These are phyloP conservation scores for Trichoderma lentiforme DNA, from an alignment of 2,329 filamentous ascomycete genomes.

Conservation along the genomic window DNA sequence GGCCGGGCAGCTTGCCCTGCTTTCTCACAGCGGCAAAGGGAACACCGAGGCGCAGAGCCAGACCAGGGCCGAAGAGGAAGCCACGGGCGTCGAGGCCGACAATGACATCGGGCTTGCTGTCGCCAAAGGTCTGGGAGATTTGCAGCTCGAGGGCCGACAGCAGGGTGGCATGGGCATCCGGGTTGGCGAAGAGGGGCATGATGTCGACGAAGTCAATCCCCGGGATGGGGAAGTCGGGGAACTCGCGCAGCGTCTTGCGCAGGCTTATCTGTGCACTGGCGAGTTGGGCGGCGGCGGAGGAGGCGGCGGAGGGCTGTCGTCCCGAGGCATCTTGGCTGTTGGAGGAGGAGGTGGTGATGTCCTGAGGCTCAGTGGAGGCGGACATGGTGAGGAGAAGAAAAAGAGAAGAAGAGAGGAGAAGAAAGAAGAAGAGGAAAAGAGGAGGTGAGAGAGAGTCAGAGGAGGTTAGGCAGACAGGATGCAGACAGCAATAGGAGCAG, in stretches of 20 bases:
- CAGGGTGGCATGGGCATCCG: conserved; percentile 68
- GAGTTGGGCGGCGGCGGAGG: conserved; percentile 63
- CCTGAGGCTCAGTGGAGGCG: conserved; percentile 23
- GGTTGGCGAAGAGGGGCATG: conserved; percentile 87
- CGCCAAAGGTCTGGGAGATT: conserved; percentile 60
- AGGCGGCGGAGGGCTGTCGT: conserved; percentile 60
- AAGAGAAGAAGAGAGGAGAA: conserved; percentile 25
- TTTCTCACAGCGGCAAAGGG: conserved; percentile 93
- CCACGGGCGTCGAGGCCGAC: conserved; percentile 92
- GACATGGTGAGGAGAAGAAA: conserved; percentile 35
- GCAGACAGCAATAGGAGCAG: conserved; percentile 17
- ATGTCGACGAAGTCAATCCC: conserved; percentile 98
- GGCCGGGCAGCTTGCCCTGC: conserved; percentile 90
- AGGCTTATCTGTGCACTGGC: conserved; percentile 68
- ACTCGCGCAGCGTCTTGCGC: conserved; percentile 72
- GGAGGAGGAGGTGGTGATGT: conserved; percentile 27
- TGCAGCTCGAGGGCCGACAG: conserved; percentile 83
- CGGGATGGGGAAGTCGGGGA: conserved; percentile 84
- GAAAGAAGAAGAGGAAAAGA: conserved; percentile 26
- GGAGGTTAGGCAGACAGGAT: conserved; percentile 22
- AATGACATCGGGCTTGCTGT: conserved; percentile 76
- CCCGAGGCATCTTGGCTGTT: conserved; percentile 56
- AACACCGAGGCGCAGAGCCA: conserved; percentile 79
- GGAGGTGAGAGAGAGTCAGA: conserved; percentile 28
- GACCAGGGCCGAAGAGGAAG: conserved; percentile 88